Base-by-base conservation (phyloP, 495 filamentous ascomycete genomes). In the Hypoxylon trugodes region DNA sequence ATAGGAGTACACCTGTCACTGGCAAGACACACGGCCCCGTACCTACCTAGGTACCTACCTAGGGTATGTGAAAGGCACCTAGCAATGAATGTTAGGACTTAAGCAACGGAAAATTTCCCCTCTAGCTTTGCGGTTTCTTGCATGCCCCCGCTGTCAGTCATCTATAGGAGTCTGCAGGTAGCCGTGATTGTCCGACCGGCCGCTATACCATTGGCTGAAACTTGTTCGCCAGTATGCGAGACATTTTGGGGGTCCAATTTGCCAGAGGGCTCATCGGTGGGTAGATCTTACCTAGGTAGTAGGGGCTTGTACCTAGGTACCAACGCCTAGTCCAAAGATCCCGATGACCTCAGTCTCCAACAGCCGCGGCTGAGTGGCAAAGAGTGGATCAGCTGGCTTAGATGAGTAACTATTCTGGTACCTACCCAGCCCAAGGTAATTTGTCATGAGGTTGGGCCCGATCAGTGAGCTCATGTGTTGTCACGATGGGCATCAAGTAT, bases 91-190 rank as follows among this genome's bases (percentile, higher is more conserved):
- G 46, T 30, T 22, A 59, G 47, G 47, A 65, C 51, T 37, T 15
- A n/a, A 41, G 19, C 46, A 66, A 62, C 66, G 66, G 70, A 61
- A 68, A 55, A 55, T 66, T 69, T 61, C 64, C 59, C 33, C 62
- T 66, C 61, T 47, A 65, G 56, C 53, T 57, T 36, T 19, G 18
- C 66, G 70, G 70, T 18, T 63, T 60, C 51, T 45, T 66, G 64
- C 70, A 72, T 63, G 56, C 21, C 63, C 64, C 68, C 64, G 61
- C 70, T 70, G 67, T 69, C 63, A 72, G 64, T 69, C 55, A 61
- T 69, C 54, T 62, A 69, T 59, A 59, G 25, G 47, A 59, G 41
- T 24, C 59, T 72, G 70, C 61, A 54, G 47, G 40, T 59, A 59
- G 59, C 65, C 65, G 65, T 24, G 13, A 54, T 55, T 45, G 65